Evolutionary conservation across 306 rosid genomes (phyloP).

Genomic region (Trifolium dubium): DNA sequence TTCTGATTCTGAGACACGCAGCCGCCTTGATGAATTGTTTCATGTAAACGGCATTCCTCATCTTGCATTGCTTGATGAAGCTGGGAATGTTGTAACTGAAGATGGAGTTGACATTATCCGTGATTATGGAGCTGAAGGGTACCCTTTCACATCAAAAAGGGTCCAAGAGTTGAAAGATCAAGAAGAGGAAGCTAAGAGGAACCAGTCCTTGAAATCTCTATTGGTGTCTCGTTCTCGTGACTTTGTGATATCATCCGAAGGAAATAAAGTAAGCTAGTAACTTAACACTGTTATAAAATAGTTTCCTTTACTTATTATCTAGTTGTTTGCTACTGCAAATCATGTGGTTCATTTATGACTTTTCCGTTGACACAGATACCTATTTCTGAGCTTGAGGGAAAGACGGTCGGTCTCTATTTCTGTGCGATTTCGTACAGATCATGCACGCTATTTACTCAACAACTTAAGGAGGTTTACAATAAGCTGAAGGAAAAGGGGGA

Average conservation of each 20-base stretch:
- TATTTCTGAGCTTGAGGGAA: slow-evolving; percentile 74
- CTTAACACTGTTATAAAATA: not conserved
- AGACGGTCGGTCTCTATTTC: slow-evolving; percentile 68
- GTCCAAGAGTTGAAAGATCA: slow-evolving; percentile 53
- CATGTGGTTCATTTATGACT: slow-evolving; percentile 36
- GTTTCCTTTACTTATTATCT: slow-evolving; percentile 10
- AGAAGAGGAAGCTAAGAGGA: slow-evolving; percentile 57
- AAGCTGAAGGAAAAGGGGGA: slow-evolving; percentile 61
- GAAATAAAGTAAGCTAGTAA: slow-evolving; percentile 49
- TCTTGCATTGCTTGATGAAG: slow-evolving; percentile 59
- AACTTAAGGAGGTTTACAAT: slow-evolving; percentile 59
- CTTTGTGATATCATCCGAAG: slow-evolving; percentile 62
- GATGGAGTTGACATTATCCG: slow-evolving; percentile 49
- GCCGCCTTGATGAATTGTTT: slow-evolving; percentile 54
- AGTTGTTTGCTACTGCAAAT: slow-evolving; percentile 9
- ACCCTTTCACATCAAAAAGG: slow-evolving; percentile 65
- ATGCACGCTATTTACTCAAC: slow-evolving; percentile 49
- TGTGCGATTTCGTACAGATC: slow-evolving; percentile 32
- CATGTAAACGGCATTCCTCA: slow-evolving; percentile 64
- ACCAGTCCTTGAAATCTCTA: slow-evolving; percentile 60
- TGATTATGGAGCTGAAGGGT: slow-evolving; percentile 61
- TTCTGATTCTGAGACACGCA: slow-evolving; percentile 58
- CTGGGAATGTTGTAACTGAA: slow-evolving; percentile 55
- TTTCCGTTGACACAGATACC: slow-evolving; percentile 48
- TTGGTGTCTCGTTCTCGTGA: slow-evolving; percentile 59